These are phyloP conservation scores for Boletus rufocinnamomeus DNA, from an alignment of 768 basidiomycete genomes.

Conservation along the genomic window DNA sequence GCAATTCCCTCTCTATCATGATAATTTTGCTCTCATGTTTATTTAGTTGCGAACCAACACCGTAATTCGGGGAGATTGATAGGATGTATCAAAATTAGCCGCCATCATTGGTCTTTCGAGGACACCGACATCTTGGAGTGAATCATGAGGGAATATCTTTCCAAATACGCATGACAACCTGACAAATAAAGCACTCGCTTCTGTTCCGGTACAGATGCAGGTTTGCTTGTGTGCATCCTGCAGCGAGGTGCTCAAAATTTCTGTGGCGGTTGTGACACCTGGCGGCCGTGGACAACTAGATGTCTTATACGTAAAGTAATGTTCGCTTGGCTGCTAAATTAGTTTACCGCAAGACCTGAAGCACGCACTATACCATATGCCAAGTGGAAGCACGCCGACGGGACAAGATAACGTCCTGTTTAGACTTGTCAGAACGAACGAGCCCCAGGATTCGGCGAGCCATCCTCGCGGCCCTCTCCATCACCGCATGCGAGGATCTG, in stretches of 20 bases:
- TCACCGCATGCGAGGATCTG: neutral
- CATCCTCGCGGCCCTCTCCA: neutral
- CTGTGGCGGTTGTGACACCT: conserved; percentile 2
- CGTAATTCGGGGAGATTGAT: conserved; percentile 20
- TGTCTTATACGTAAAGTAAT: conserved; percentile 4
- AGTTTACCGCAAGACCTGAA: conserved; percentile 2
- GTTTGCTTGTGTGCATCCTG: conserved; percentile 4
- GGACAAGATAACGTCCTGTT: neutral
- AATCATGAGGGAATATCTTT: neutral
- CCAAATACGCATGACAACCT: neutral
- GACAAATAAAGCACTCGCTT: neutral
- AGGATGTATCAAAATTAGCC: conserved; percentile 17
- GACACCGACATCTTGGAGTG: neutral
- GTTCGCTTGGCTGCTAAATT: conserved; percentile 5
- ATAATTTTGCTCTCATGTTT: conserved; percentile 12
- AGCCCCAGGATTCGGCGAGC: neutral
- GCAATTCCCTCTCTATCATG: conserved; percentile 10
- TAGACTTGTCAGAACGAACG: neutral
- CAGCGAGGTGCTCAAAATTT: conserved; percentile 5
- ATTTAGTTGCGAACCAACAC: conserved; percentile 6
- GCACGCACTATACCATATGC: too few species aligned
- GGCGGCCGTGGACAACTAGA: neutral
- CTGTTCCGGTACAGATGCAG: neutral
- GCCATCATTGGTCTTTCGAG: neutral
- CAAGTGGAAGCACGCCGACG: neutral